Base-by-base conservation (phyloP, 2,329 filamentous ascomycete genomes). In the Pseudonectria buxi region DNA sequence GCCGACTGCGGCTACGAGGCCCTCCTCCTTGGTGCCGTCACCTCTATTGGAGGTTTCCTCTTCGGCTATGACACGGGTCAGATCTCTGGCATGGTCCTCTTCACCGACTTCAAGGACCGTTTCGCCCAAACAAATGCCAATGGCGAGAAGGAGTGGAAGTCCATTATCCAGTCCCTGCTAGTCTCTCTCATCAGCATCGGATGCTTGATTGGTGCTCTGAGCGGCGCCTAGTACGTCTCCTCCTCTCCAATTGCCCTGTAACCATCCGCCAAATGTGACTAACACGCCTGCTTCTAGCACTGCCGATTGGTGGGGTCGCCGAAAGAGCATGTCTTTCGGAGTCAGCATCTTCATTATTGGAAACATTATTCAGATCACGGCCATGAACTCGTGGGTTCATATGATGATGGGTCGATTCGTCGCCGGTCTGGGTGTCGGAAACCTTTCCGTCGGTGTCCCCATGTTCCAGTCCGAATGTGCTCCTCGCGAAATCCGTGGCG, bases 401-500 rank as follows among this genome's bases (percentile, higher is more conserved):
- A 62, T 83, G 44, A 77, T 75, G 57, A 66, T 80, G 44, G 82
- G 80, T 24, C 69, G 81, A 41, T 78, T 78, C 61, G 65, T 81
- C 18, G 77, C 79, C 25, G 81, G 81, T 50, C 64, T 85, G 3
- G 80, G 81, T 29, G 72, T 85, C 18, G 82, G 82, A 28, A 79
- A 70, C 33, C 65, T 85, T 2, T 81, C 76, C 0, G 73, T 82
- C 24, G 68, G 76, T 25, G 76, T 82, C 3, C 78, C 79, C 39
- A 77, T 83, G 68, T 82, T 78, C 57, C 78, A 83, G 57, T 74
- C 74, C 27, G 79, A 83, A 53, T 76, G 69, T 34, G 69, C 74
- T 2, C 79, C 79, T 4, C 67, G 69, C 13, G 68, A 76, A 48
- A 78, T 82, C 41, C 74, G 78, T 46, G 78, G 78, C 46, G 71